These are phyloP conservation scores for Digitaria exilis DNA, from an alignment of 202 grass and related monocot species.

Conservation along the genomic window DNA sequence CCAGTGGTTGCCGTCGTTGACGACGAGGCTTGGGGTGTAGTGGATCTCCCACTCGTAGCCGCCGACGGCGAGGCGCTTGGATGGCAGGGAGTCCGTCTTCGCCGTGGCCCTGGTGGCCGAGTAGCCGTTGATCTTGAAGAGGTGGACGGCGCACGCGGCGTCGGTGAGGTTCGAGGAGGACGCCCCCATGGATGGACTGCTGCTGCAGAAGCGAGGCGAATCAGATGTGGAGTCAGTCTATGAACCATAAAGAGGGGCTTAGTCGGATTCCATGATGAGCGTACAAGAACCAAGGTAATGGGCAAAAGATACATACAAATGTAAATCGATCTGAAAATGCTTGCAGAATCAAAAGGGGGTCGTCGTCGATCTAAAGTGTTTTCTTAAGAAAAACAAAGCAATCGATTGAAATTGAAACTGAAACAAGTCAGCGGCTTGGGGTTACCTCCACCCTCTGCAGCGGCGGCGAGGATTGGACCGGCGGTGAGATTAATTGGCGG, in stretches of 20 bases:
- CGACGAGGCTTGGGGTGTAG: not conserved
- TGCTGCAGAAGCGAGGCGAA: not conserved
- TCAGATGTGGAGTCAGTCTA: not conserved
- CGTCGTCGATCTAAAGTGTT: not conserved
- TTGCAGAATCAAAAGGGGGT: not conserved
- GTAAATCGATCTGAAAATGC: not conserved
- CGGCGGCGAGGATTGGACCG: not conserved
- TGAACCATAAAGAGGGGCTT: no score
- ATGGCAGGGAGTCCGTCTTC: not conserved
- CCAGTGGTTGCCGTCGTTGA: no score
- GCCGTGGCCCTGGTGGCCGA: no score
- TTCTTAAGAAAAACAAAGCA: not conserved
- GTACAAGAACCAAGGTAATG: no score
- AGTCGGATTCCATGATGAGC: no score
- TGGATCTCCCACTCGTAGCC: not conserved
- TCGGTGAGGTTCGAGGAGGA: not conserved
- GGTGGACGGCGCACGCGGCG: not conserved
- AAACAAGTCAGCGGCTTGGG: not conserved
- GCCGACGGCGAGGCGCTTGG: not conserved
- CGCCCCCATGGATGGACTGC: not conserved
- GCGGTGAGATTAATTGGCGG: not conserved
- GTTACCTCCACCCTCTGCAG: not conserved
- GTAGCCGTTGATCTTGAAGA: constrained; percentile 12
- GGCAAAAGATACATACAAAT: no score
- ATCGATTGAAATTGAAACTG: not conserved